phyloP scores from a whole-genome alignment of 2,329 filamentous ascomycete genomes.

The Nigrospora sphaerica region DNA sequence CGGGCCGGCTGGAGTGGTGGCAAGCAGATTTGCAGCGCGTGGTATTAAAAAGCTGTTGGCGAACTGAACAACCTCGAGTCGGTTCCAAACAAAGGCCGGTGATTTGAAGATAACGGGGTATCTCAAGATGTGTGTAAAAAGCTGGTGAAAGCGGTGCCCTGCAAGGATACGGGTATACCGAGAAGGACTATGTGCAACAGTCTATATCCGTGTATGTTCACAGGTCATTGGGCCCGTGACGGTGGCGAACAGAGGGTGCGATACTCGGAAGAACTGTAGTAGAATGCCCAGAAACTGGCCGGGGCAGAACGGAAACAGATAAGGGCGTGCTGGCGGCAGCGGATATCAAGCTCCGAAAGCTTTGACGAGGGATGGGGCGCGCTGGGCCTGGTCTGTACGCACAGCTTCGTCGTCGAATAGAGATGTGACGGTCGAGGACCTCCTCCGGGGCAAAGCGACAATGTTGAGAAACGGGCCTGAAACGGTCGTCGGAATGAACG shows the following conservation, averaged over 20 bases:
- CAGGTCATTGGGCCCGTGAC: not conserved
- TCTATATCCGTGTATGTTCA: not conserved
- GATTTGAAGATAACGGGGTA: constrained; percentile 1
- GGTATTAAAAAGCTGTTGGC: not conserved
- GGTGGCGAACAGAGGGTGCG: constrained; percentile 1
- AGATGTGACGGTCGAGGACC: not conserved
- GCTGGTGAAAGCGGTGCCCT: not conserved
- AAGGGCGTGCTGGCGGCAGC: not conserved
- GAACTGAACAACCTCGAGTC: constrained; percentile 1
- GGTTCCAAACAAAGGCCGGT: constrained; percentile 1
- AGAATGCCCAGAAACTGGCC: constrained; percentile 1
- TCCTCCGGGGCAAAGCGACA: not conserved
- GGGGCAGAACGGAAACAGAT: not conserved
- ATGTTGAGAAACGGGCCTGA: not conserved
- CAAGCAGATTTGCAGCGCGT: not conserved
- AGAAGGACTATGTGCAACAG: constrained; percentile 1
- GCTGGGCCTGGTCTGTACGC: not conserved
- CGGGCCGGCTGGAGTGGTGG: constrained; percentile 1
- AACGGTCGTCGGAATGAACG: not conserved
- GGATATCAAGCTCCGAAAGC: not conserved
- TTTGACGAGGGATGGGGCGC: not conserved
- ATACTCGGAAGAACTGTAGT: not conserved
- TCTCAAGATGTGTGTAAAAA: not conserved
- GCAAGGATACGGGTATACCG: not conserved
- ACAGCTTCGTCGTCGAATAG: constrained; percentile 1